Percentiles rank a stretch among this genome's conserved stretches.
These are phyloP conservation scores for Diutina sp. DNA, from an alignment of 1,139 yeast genomes.

Conservation along the genomic window DNA sequence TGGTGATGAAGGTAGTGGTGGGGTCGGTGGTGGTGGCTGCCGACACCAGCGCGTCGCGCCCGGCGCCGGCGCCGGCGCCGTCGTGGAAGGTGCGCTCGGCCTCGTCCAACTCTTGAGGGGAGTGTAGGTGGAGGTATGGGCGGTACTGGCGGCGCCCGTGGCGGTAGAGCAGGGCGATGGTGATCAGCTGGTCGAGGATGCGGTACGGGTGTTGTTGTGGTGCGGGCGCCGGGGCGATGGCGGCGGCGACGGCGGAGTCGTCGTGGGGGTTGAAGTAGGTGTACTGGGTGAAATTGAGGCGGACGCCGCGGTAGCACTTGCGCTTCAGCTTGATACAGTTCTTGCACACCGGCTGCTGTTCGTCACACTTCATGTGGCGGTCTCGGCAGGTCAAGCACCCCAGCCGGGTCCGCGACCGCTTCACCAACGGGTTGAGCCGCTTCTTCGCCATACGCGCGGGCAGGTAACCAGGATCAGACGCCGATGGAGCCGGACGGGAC, in stretches of 20 bases:
- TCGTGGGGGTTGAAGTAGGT: conserved; percentile 25
- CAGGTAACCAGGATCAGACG: neutral
- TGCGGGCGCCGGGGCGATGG: neutral
- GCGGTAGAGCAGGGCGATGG: conserved; percentile 1
- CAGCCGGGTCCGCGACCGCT: conserved; percentile 22
- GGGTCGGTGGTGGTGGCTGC: neutral
- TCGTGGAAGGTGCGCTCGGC: conserved; percentile 1
- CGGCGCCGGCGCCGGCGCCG: neutral
- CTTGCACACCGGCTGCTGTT: conserved; percentile 31
- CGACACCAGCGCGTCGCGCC: neutral
- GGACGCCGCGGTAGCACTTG: conserved; percentile 30
- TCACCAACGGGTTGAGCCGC: conserved; percentile 3
- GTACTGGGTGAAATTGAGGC: conserved; percentile 33
- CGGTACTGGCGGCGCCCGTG: neutral
- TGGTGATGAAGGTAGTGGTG: neutral
- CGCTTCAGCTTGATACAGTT: conserved; percentile 31
- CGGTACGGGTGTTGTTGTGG: neutral
- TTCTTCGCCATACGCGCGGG: conserved; percentile 1
- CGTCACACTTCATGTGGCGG: conserved; percentile 37
- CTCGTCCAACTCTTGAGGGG: neutral
- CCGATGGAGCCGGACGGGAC: neutral
- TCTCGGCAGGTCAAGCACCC: conserved; percentile 38
- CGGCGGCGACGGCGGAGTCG: neutral
- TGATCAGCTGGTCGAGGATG: conserved; percentile 2
- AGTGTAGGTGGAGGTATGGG: conserved; percentile 1